Base-by-base conservation (phyloP, 2,329 filamentous ascomycete species). In the Colletotrichum phormii region DNA sequence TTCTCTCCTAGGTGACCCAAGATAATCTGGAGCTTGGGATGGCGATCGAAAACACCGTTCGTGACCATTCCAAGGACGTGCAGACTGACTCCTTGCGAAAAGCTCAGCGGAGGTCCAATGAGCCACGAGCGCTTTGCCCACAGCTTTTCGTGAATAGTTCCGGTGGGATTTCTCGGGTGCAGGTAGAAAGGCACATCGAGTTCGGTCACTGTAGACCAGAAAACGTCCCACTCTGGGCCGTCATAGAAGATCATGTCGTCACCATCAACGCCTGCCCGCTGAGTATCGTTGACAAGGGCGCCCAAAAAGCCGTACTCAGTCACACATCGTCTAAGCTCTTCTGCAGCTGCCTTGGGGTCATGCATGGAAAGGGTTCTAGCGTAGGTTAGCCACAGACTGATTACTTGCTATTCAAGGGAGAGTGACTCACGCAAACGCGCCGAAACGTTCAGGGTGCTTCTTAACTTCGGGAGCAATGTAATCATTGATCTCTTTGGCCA, bases 181-280 rank as follows among this genome's bases (percentile, higher is more conserved):
- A 92, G 83, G 76, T 92, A 92, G 63, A 92, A 84, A 0, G 90
- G 90, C 0, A 91, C 89, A 70, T 91, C 88, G 1, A 92, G 86
- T 55, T 91, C 87, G 1, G 84, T 85, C 9, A 87, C 85, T 0
- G 86, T 87, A 12, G 84, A 78, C 90, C 90, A 92, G 84, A 92
- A 92, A 22, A 86, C 79, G 75, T 91, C 89, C 84, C 87, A 93
- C 71, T 88, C 86, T 0, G 86, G 84, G 7, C 85, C 82, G 76
- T 93, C 91, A 80, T 92, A 93, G 81, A 92, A 92, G 78, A 92
- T 82, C 83, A 90, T 88, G 31, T 87, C 86, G 66, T 91, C 88
- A 37, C 89, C 90, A 67, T 89, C 89, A 58, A 13, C 13, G n/a
- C 24, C 54, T n/a, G 88, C 84, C 33, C 87, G 86, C 77, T 92